Evolutionary conservation across 768 basidiomycete species (phyloP).

Genomic region (Cubamyces lactineus): DNA sequence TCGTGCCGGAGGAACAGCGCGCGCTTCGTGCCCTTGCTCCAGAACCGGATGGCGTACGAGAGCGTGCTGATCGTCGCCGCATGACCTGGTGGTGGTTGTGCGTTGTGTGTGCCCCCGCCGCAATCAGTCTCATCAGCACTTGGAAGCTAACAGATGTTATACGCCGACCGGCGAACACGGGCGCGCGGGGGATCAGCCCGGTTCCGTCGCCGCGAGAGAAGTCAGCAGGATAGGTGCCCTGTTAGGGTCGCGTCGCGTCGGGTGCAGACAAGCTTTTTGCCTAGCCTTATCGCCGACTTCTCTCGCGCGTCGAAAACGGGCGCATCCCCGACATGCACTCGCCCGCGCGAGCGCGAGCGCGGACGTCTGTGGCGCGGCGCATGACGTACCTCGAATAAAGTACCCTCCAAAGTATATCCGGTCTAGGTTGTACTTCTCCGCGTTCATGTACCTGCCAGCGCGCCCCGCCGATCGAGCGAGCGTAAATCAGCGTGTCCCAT

Average conservation of each 20-base stretch:
- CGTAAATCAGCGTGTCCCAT: conserved; percentile 19
- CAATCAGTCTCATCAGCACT: neutral
- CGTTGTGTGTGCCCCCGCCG: too few species aligned
- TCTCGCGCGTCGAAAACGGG: too few species aligned
- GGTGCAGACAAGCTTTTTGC: too few species aligned
- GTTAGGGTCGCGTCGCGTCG: too few species aligned
- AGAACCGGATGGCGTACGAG: conserved; percentile 98
- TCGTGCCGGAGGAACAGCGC: conserved; percentile 97
- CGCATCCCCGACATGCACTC: too few species aligned
- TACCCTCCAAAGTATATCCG: conserved; percentile 99
- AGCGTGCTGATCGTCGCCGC: conserved; percentile 96
- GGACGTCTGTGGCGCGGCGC: conserved; percentile 1
- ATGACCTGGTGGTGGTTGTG: conserved; percentile 81
- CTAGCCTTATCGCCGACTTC: too few species aligned
- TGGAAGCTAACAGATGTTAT: too few species aligned
- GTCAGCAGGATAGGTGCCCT: too few species aligned
- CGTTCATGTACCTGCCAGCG: conserved; percentile 91
- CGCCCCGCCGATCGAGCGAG: neutral
- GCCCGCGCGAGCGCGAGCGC: neutral
- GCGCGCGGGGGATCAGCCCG: too few species aligned
- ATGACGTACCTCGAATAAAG: conserved; percentile 87
- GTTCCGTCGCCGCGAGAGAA: too few species aligned
- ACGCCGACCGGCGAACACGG: too few species aligned
- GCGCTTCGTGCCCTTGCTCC: conserved; percentile 97
- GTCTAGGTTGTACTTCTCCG: conserved; percentile 95